Evolutionary conservation across 2,329 filamentous ascomycete species (phyloP).

Genomic region (Teratosphaeria pseudoeucalypti): DNA sequence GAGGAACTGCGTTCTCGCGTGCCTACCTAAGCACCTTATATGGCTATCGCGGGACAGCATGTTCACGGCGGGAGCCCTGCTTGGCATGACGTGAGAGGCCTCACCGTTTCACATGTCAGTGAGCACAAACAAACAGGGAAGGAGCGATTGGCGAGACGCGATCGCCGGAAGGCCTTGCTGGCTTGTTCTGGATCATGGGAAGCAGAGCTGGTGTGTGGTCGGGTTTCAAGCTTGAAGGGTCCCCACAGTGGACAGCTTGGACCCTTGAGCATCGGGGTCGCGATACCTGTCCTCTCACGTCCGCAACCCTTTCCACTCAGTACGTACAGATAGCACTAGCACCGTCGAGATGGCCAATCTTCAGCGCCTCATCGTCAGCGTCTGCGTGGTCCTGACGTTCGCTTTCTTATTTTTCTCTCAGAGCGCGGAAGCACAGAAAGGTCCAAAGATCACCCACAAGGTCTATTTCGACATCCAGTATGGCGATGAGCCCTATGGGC

Average conservation of each 20-base stretch:
- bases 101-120: neutral
- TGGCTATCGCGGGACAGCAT: neutral
- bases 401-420: slow-evolving; percentile 66
- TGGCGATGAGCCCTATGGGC: slow-evolving; percentile 62
- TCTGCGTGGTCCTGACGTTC: slow-evolving; percentile 66
- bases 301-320: slow-evolving; percentile 1
- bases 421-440: slow-evolving; percentile 64
- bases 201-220: neutral
- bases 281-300: neutral
- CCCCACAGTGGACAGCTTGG: neutral
- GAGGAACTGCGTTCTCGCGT: neutral
- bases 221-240: neutral
- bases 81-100: neutral
- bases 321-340: slow-evolving; percentile 6
- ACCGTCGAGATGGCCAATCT: slow-evolving; percentile 60
- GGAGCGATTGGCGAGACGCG: neutral
- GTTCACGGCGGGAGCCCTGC: neutral
- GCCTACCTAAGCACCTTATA: neutral
- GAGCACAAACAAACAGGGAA: neutral
- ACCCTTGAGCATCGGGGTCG: neutral
- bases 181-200: neutral
- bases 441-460: slow-evolving; percentile 47
- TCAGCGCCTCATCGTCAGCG: slow-evolving; percentile 59
- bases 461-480: slow-evolving; percentile 77
- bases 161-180: neutral